phyloP scores from a whole-genome alignment of 2,329 filamentous ascomycete genomes.

The Lojkania enalia region DNA sequence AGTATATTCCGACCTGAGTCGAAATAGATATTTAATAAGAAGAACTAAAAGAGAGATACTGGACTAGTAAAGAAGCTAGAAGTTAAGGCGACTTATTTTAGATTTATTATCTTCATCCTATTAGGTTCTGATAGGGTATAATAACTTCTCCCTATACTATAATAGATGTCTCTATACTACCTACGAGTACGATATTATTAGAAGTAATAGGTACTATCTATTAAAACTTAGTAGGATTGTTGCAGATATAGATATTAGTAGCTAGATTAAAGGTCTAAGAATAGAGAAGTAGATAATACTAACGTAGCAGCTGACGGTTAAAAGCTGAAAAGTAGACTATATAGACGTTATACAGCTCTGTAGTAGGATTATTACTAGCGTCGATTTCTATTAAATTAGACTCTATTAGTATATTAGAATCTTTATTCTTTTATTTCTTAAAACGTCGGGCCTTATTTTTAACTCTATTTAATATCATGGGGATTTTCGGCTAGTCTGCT shows the following conservation, averaged over 20 bases:
- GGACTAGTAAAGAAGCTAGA: conserved; percentile 9
- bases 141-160: conserved; percentile 9
- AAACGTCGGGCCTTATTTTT: too few relatives aligned
- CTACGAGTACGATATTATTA: background rate
- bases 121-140: conserved; percentile 7
- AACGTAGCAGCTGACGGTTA: background rate
- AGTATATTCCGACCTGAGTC: conserved; percentile 4
- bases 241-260: conserved; percentile 1
- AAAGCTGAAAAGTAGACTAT: background rate
- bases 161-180: conserved; percentile 1
- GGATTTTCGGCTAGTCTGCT: too few relatives aligned
- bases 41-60: conserved; percentile 7
- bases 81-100: conserved; percentile 6
- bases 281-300: background rate
- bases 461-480: too few relatives aligned
- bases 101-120: conserved; percentile 3
- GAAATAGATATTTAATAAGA: conserved; percentile 5
- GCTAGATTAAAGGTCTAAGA: background rate
- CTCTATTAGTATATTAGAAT: background rate
- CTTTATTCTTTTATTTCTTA: conserved; percentile 7
- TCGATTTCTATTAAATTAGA: conserved; percentile 13
- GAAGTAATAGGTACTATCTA: background rate
- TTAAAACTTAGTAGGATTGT: conserved; percentile 1
- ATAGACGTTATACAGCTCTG: background rate
- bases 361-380: conserved; percentile 2